Conservation (phyloP, 1,139 yeast genomes). For the Scheffersomyces lignicola region DNA sequence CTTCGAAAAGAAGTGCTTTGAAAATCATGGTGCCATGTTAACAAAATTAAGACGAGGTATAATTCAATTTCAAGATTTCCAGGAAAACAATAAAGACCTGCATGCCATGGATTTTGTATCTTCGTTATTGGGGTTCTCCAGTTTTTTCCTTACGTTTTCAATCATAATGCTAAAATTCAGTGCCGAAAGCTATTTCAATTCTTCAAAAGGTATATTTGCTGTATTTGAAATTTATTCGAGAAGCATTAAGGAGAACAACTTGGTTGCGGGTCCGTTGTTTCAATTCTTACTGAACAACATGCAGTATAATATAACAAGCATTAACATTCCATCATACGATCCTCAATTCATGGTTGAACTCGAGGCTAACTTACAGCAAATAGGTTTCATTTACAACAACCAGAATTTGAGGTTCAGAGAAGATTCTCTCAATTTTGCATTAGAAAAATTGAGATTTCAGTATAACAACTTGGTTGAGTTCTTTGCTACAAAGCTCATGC, state of each 20-base stretch:
- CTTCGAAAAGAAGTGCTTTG: slow-evolving; percentile 16
- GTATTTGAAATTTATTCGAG: slow-evolving; percentile 12
- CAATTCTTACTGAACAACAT: slow-evolving; percentile 13
- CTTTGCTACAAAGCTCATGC: slow-evolving; percentile 13
- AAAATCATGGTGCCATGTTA: slow-evolving; percentile 17
- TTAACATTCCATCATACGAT: slow-evolving; percentile 28
- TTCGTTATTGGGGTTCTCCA: slow-evolving; percentile 18
- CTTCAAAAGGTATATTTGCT: slow-evolving; percentile 15
- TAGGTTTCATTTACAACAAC: slow-evolving; percentile 15
- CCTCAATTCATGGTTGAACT: slow-evolving; percentile 25
- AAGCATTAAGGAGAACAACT: slow-evolving; percentile 10
- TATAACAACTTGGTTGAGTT: slow-evolving; percentile 14
- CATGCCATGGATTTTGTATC: slow-evolving; percentile 12
- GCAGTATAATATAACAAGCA: slow-evolving; percentile 19
- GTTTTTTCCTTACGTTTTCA: slow-evolving; percentile 18
- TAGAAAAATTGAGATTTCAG: slow-evolving; percentile 12
- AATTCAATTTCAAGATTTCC: slow-evolving; percentile 3
- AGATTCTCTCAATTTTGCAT: slow-evolving; percentile 7
- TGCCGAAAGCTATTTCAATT: slow-evolving; percentile 20
- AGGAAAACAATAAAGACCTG: slow-evolving; percentile 1
- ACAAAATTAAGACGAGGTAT: slow-evolving; percentile 9
- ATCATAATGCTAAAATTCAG: slow-evolving; percentile 21
- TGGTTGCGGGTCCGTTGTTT: slow-evolving; percentile 8
- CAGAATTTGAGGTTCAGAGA: slow-evolving; percentile 7
- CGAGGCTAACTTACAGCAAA: slow-evolving; percentile 18